Percentiles rank a stretch among this genome's conserved stretches.
Evolutionary conservation across 257 asterid species (phyloP).

Genomic region (Mitragyna speciosa): DNA sequence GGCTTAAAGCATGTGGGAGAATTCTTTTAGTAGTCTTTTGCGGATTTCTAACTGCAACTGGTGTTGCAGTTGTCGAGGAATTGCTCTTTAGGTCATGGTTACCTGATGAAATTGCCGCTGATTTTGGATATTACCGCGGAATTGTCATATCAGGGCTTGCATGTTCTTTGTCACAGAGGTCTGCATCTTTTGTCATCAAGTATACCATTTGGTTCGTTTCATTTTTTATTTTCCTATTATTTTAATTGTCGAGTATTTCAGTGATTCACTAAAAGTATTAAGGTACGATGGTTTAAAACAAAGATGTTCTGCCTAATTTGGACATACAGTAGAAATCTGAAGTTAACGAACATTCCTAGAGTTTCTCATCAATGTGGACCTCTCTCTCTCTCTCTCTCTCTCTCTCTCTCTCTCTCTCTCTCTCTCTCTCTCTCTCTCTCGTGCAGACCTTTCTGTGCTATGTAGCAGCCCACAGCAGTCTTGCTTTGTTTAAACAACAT

Average conservation of each 20-base stretch:
- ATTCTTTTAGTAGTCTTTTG: constrained; percentile 44
- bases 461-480: neutral
- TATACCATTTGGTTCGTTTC: constrained; percentile 9
- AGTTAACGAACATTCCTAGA: neutral
- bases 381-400: too few relatives aligned
- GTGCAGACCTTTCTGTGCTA: neutral
- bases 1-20: constrained; percentile 52
- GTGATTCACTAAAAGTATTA: neutral
- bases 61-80: constrained; percentile 76
- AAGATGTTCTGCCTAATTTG: neutral
- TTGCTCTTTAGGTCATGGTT: constrained; percentile 89
- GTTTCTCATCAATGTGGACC: too few relatives aligned
- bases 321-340: neutral
- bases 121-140: constrained; percentile 76
- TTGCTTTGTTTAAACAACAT: neutral
- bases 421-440: neutral
- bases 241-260: neutral
- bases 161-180: constrained; percentile 85
- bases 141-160: constrained; percentile 69
- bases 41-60: constrained; percentile 66
- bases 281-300: neutral
- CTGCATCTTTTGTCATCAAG: constrained; percentile 18
- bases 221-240: neutral
- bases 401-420: neutral
- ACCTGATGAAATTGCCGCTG: constrained; percentile 85